Conservation (phyloP, 2,329 filamentous ascomycete species). For the Aspergillus glaucus region DNA sequence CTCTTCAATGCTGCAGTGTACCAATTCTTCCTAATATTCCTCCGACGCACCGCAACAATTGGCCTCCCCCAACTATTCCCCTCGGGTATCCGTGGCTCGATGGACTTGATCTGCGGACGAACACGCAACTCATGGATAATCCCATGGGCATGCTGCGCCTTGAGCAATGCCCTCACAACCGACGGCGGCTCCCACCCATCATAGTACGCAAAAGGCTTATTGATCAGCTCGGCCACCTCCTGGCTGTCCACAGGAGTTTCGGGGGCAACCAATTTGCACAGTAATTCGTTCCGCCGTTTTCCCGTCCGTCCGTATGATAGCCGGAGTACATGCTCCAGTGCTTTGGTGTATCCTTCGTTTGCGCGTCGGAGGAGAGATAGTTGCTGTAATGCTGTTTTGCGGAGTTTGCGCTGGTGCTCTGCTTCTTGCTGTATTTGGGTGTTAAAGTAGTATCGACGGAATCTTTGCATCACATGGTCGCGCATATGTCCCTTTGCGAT, state of each 20-base stretch:
- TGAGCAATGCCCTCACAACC: constrained; percentile 26
- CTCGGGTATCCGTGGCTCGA: constrained; percentile 27
- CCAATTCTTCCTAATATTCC: constrained; percentile 34
- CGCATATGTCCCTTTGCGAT: constrained; percentile 47
- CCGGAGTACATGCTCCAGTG: constrained; percentile 48
- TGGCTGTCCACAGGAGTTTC: constrained; percentile 18
- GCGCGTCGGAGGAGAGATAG: constrained; percentile 45
- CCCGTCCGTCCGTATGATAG: constrained; percentile 54
- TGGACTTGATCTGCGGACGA: constrained; percentile 17
- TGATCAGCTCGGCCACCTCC: constrained; percentile 14
- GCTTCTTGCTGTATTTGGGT: constrained; percentile 11
- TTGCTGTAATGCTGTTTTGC: constrained; percentile 26
- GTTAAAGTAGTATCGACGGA: constrained; percentile 36
- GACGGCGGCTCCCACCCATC: constrained; percentile 31
- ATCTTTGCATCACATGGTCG: constrained; percentile 44
- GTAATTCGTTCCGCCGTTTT: constrained; percentile 44
- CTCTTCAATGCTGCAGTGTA: constrained; percentile 25
- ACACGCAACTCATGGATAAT: constrained; percentile 17
- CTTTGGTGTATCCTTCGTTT: constrained; percentile 49
- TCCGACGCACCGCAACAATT: constrained; percentile 22
- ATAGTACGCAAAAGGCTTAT: constrained; percentile 13
- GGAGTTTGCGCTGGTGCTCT: constrained; percentile 14
- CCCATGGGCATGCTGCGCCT: constrained; percentile 28
- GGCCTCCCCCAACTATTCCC: constrained; percentile 32
- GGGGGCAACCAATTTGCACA: constrained; percentile 29